Evolutionary conservation across 2,329 filamentous ascomycete genomes (phyloP).

Genomic region (Arthrinium phaeospermum): DNA sequence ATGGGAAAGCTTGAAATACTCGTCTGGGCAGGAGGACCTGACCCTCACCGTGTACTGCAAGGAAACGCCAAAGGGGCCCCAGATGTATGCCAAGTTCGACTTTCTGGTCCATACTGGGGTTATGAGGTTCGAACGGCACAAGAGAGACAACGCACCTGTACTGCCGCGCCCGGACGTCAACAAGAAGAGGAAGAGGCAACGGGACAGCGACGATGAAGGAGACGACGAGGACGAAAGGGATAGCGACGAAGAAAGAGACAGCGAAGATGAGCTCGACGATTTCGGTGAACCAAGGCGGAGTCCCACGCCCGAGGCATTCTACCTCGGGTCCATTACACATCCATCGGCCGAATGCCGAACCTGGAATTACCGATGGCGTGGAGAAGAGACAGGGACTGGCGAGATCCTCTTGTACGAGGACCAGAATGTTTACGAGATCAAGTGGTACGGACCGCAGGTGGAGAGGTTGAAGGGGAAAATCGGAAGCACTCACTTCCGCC

Average conservation of each 20-base stretch:
- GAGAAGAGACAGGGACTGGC: background rate
- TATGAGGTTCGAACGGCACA: background rate
- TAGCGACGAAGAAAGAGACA: background rate
- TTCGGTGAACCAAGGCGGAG: background rate
- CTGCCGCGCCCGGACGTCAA: too few species aligned
- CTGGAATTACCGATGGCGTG: background rate
- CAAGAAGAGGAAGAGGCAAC: background rate
- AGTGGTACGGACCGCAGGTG: background rate
- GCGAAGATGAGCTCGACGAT: too few species aligned
- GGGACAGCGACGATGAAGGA: background rate
- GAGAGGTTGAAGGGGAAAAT: background rate
- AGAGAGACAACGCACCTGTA: background rate
- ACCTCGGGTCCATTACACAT: background rate
- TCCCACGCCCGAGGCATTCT: background rate
- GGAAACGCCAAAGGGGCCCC: background rate
- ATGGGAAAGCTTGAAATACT: background rate
- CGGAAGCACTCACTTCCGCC: too few species aligned
- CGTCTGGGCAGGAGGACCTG: too few species aligned
- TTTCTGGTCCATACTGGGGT: background rate
- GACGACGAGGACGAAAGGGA: background rate
- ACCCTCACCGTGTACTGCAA: background rate
- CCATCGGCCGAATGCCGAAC: background rate
- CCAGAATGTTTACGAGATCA: background rate
- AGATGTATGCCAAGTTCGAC: background rate
- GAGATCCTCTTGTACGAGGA: background rate